Conservation (phyloP, 345 rosid species). For the Gynandropsis gynandra region DNA sequence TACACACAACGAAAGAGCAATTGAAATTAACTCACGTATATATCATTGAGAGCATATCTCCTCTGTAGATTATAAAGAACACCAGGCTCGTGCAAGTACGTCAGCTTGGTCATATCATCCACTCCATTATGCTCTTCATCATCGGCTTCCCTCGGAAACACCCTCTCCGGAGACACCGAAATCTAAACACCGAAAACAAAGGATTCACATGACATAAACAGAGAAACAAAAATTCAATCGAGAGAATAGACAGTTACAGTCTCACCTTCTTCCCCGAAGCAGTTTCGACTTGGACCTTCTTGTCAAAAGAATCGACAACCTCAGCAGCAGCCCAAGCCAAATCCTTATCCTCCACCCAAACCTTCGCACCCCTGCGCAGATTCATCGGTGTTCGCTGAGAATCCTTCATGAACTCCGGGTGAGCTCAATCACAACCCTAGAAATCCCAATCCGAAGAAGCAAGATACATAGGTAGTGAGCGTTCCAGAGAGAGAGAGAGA, state of each 20-base stretch:
- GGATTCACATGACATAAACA: background rate
- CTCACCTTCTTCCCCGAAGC: constrained; percentile 57
- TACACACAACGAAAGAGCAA: background rate
- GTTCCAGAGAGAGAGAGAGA: background rate
- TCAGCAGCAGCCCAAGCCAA: constrained; percentile 86
- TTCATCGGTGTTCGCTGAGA: constrained; percentile 37
- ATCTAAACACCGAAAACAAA: constrained; percentile 36
- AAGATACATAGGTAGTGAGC: too few relatives aligned
- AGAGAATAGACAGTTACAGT: background rate
- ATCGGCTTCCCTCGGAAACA: constrained; percentile 64
- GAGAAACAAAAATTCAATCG: background rate
- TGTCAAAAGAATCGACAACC: constrained; percentile 41
- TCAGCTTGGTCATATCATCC: constrained; percentile 93
- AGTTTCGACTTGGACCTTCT: constrained; percentile 48
- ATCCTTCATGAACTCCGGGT: constrained; percentile 10
- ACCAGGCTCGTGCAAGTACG: constrained; percentile 95
- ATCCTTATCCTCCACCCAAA: constrained; percentile 75
- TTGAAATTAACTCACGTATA: constrained; percentile 64
- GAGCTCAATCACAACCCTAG: constrained; percentile 11
- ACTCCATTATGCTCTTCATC: constrained; percentile 94
- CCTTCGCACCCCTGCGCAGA: constrained; percentile 67
- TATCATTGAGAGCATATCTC: constrained; percentile 88
- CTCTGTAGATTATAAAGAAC: constrained; percentile 86
- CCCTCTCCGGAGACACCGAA: constrained; percentile 39
- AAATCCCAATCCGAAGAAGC: constrained; percentile 9